phyloP scores from a whole-genome alignment of 345 rosid genomes.

The Streptanthus diversifolius region DNA sequence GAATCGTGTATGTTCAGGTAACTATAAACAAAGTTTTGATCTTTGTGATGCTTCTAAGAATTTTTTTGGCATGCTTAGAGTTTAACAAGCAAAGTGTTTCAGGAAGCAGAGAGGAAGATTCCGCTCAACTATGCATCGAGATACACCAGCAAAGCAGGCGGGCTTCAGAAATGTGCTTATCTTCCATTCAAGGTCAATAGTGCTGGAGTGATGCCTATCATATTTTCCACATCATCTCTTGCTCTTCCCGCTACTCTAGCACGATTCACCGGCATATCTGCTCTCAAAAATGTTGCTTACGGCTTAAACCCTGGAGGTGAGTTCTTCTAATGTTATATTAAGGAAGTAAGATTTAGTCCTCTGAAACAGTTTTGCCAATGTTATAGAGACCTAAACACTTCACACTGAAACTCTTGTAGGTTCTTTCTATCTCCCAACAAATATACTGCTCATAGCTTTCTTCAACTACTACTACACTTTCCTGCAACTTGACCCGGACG shows the following conservation, averaged over 20 bases:
- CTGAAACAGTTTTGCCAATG: background rate
- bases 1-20: slow-evolving; percentile 99
- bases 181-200: slow-evolving; percentile 97
- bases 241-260: slow-evolving; percentile 96
- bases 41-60: slow-evolving; percentile 9
- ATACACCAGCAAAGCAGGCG: slow-evolving; percentile 71
- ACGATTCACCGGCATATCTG: slow-evolving; percentile 81
- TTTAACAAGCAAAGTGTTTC: slow-evolving; percentile 42
- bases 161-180: slow-evolving; percentile 90
- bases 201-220: slow-evolving; percentile 97
- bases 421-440: slow-evolving; percentile 86
- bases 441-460: slow-evolving; percentile 88
- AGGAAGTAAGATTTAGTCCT: background rate
- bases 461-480: slow-evolving; percentile 98
- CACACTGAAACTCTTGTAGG: slow-evolving; percentile 46
- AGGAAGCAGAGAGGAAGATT: slow-evolving; percentile 99
- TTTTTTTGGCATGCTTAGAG: slow-evolving; percentile 18
- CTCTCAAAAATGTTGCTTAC: slow-evolving; percentile 73
- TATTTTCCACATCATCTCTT: slow-evolving; percentile 91
- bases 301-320: slow-evolving; percentile 92
- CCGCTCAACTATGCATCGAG: slow-evolving; percentile 97
- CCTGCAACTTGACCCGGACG: slow-evolving; percentile 95
- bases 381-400: background rate
- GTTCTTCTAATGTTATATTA: background rate
- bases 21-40: slow-evolving; percentile 4